A percentile compares a stretch with the other conserved stretches of the same genome.
These are phyloP conservation scores for Lizonia empirigonia DNA, from an alignment of 2,329 filamentous ascomycete genomes.

Conservation along the genomic window DNA sequence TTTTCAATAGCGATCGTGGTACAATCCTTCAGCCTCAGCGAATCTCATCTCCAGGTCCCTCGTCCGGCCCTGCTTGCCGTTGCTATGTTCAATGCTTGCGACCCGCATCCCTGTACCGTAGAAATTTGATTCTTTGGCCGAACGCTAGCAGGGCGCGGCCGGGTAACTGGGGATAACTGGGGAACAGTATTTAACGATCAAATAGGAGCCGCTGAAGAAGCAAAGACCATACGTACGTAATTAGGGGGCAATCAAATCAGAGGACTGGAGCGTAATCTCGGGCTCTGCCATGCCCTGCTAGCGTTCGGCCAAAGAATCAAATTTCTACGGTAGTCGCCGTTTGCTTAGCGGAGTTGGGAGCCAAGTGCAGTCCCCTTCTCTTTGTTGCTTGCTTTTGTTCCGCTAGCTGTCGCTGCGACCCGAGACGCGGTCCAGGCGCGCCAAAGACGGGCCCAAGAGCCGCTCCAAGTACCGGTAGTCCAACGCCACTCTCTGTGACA, in stretches of 20 bases:
- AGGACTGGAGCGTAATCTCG: no score
- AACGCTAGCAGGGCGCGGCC: no score
- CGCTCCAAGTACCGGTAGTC: conserved; percentile 5
- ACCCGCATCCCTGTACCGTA: no score
- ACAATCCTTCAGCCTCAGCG: conserved; percentile 11
- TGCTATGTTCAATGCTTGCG: not conserved
- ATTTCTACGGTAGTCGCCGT: not conserved
- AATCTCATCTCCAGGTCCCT: conserved; percentile 1
- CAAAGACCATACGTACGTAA: no score
- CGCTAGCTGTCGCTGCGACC: not conserved
- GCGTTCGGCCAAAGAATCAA: no score
- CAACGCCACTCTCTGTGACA: not conserved
- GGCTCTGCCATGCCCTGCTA: no score
- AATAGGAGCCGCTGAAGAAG: no score
- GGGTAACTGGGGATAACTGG: no score
- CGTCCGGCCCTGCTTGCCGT: conserved; percentile 6
- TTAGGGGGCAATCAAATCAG: no score
- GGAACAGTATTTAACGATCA: no score
- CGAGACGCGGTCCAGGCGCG: not conserved
- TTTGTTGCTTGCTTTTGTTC: conserved; percentile 5
- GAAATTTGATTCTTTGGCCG: no score
- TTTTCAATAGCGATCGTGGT: conserved; percentile 10
- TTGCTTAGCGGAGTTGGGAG: not conserved
- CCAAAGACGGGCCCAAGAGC: not conserved
- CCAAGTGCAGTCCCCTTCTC: not conserved